Evolutionary conservation across 345 rosid species (phyloP).

Genomic region (Firmiana major): DNA sequence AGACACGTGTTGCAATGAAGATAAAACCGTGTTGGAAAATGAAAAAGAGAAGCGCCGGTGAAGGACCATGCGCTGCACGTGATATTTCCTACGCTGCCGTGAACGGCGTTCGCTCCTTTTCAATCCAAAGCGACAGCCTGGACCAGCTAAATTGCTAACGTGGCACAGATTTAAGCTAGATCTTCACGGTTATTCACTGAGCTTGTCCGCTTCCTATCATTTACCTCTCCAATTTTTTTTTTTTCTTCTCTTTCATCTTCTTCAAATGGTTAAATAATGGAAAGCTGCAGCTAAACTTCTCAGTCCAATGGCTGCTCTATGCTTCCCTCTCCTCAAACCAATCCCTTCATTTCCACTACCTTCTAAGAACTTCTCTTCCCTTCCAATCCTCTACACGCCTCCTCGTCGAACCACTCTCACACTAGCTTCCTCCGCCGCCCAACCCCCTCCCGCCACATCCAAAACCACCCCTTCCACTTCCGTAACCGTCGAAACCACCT

Average conservation of each 20-base stretch:
- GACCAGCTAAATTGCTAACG: no score
- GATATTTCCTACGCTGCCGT: no score
- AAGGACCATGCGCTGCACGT: no score
- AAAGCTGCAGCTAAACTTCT: neutral
- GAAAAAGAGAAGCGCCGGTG: no score
- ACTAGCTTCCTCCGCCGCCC: conserved; percentile 6
- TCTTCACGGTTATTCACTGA: no score
- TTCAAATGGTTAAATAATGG: neutral
- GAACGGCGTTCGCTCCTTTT: no score
- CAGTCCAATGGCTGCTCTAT: conserved; percentile 10
- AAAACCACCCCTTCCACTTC: conserved; percentile 3
- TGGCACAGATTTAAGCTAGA: no score
- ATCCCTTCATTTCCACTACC: neutral
- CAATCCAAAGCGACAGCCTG: no score
- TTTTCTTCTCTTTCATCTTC: no score
- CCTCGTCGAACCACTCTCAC: neutral
- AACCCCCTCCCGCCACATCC: neutral
- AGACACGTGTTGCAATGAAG: no score
- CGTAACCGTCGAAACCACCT: conserved; percentile 6
- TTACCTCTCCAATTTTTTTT: neutral
- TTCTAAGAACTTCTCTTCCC: neutral
- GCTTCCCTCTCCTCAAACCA: neutral
- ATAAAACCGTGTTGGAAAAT: no score
- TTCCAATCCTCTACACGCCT: neutral
- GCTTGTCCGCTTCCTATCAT: neutral